Evolutionary conservation across 1,284 basidiomycete genomes (phyloP), one percentile per base, ranked within the genome.

Genomic region (Singerocomus inundabilis): DNA sequence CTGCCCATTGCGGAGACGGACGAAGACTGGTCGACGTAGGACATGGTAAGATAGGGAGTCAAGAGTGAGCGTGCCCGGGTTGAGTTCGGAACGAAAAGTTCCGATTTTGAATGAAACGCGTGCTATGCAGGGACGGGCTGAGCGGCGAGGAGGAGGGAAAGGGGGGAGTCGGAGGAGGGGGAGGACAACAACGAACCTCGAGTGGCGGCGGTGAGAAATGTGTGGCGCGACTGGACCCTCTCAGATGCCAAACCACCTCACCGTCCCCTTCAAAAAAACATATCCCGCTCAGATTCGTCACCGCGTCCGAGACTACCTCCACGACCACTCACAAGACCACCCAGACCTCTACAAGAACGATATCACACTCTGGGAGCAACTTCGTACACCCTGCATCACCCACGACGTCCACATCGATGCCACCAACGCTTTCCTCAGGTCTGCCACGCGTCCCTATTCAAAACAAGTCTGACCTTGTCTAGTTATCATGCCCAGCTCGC

Each of bases 401-500:
- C 75, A 74, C 25, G 69, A 74, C 24, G 73, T 85, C 5, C 91
- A 91, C 71, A 70, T 75, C 44, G 77, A 81, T 67, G 71, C 78
- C 58, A 63, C 80, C 34, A 66, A 79, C 36, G 58, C 73, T 15
- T 61, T 75, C 31, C 59, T 84, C 40, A 70, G 72, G 85, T 64
- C 48, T 44, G 48, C 50, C 38, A 43, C 35, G 1, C 25, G 4
- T 4, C 5, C 5, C 29, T 4, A 32, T 5, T 10, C 28, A 28
- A 33, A 33, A 36, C 52, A 28, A 21, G 46, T 60, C 63, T 60
- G 32, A 59, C 59, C 51, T 46, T 35, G 53, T 36, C 31, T 62
- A 95, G 92, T 50, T 98, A 98, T 64, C 86, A 95, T 58, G 91
- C 93, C 4, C 93, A 96, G 69, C 81, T 97, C 37, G 75, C 79